phyloP scores from a whole-genome alignment of 2,329 filamentous ascomycete genomes.

The Aureobasidium sp. region DNA sequence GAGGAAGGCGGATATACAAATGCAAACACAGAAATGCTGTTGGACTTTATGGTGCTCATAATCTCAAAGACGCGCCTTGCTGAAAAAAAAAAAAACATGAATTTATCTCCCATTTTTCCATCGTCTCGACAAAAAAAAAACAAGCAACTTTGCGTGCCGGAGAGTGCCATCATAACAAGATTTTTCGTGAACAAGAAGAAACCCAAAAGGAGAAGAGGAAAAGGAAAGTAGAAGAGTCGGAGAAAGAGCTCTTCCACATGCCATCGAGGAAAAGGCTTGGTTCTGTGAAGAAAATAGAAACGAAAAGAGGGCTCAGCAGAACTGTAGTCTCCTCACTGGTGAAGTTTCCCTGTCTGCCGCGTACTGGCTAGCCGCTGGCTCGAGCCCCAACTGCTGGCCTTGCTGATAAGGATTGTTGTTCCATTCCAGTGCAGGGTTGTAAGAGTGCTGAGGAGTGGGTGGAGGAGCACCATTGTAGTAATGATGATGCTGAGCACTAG shows the following conservation, averaged over 20 bases:
- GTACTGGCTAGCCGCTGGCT: slow-evolving; percentile 24
- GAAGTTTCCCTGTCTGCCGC: slow-evolving; percentile 23
- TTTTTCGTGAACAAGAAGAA: neutral
- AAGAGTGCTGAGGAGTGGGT: slow-evolving; percentile 25
- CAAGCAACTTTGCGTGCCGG: neutral
- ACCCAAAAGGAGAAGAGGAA: neutral
- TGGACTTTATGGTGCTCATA: neutral
- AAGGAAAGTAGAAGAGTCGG: neutral
- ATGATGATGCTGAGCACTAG: slow-evolving; percentile 14
- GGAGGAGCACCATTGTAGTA: slow-evolving; percentile 19
- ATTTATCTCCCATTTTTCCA: neutral
- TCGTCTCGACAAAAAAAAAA: neutral
- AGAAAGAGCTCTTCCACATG: neutral
- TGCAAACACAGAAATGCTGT: neutral
- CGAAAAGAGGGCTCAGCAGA: slow-evolving; percentile 16
- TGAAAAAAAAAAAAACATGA: neutral
- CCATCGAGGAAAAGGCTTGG: neutral
- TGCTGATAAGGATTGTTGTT: slow-evolving; percentile 22
- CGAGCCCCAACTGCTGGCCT: slow-evolving; percentile 17
- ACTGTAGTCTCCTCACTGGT: slow-evolving; percentile 25
- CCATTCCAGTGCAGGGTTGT: slow-evolving; percentile 19
- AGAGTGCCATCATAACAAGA: neutral
- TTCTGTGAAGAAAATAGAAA: neutral
- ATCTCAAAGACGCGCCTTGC: neutral
- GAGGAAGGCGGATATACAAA: neutral